phyloP scores from a whole-genome alignment of 1,284 basidiomycete genomes.

The Exobasidium rhododendri region DNA sequence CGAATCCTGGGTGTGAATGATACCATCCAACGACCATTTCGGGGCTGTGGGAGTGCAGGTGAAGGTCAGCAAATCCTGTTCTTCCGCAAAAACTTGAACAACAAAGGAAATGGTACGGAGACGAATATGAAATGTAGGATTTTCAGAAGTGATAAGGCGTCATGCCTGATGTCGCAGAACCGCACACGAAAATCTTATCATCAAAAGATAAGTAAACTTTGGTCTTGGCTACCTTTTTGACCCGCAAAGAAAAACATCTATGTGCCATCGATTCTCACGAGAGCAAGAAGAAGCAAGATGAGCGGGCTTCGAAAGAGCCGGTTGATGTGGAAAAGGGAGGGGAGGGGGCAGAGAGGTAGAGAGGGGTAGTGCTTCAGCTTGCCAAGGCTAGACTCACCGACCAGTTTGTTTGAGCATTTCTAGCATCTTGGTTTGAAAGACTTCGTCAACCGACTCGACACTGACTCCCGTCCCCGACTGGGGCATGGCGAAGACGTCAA shows the following conservation, averaged over 20 bases:
- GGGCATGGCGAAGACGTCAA: slow-evolving; percentile 99
- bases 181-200: background rate
- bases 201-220: background rate
- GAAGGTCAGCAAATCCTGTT: background rate
- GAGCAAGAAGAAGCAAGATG: slow-evolving; percentile 8
- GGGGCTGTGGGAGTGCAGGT: slow-evolving; percentile 60
- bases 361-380: background rate
- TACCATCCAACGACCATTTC: slow-evolving; percentile 99
- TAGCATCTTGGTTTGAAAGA: slow-evolving; percentile 97
- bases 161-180: background rate
- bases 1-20: slow-evolving; percentile 98
- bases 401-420: slow-evolving; percentile 99
- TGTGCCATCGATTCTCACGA: slow-evolving; percentile 1
- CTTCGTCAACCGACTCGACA: slow-evolving; percentile 98
- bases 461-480: slow-evolving; percentile 97
- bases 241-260: slow-evolving; percentile 10
- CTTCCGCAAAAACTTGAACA: no score
- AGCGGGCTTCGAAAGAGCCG: slow-evolving; percentile 15
- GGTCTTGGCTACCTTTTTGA: slow-evolving; percentile 14
- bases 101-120: background rate
- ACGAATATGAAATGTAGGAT: background rate
- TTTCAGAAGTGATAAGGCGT: background rate
- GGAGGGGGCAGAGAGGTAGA: background rate
- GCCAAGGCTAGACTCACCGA: slow-evolving; percentile 61
- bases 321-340: background rate